Percentiles rank a stretch among this genome's conserved stretches.
These are phyloP conservation scores for Macroventuria anomochaeta DNA, from an alignment of 2,329 filamentous ascomycete genomes.

Conservation along the genomic window DNA sequence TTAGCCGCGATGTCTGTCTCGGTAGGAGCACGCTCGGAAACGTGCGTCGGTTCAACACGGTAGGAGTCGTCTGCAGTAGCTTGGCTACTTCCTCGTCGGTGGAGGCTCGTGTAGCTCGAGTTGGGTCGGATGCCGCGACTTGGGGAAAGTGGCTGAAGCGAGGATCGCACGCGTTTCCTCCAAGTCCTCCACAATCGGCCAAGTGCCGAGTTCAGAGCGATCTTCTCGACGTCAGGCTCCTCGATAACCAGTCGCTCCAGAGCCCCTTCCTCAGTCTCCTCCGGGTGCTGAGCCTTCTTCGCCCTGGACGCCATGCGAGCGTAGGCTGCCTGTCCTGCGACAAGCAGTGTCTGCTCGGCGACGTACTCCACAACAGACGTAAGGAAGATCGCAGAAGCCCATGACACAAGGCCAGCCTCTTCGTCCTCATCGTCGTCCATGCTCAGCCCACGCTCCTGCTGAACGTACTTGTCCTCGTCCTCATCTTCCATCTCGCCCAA, in stretches of 20 bases:
- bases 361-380: constrained; percentile 94
- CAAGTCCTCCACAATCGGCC: constrained; percentile 93
- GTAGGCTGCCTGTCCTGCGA: constrained; percentile 84
- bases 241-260: constrained; percentile 80
- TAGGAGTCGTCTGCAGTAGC: constrained; percentile 36
- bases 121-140: constrained; percentile 34
- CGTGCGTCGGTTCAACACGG: constrained; percentile 28
- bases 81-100: constrained; percentile 38
- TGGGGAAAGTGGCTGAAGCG: constrained; percentile 36
- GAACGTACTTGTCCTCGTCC: constrained; percentile 88
- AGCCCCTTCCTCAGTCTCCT: constrained; percentile 61
- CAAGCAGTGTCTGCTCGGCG: constrained; percentile 87
- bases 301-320: constrained; percentile 60
- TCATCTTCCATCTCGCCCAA: constrained; percentile 97
- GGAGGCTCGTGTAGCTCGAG: constrained; percentile 41
- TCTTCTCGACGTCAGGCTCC: constrained; percentile 89
- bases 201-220: constrained; percentile 86
- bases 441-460: constrained; percentile 71
- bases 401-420: constrained; percentile 68
- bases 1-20: constrained; percentile 60
- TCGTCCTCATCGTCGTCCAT: constrained; percentile 56
- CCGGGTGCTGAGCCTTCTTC: constrained; percentile 42
- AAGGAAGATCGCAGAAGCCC: constrained; percentile 92
- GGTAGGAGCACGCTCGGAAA: constrained; percentile 53
- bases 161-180: constrained; percentile 78